phyloP scores from a whole-genome alignment of 257 asterid species.

The Plantago ovata region DNA sequence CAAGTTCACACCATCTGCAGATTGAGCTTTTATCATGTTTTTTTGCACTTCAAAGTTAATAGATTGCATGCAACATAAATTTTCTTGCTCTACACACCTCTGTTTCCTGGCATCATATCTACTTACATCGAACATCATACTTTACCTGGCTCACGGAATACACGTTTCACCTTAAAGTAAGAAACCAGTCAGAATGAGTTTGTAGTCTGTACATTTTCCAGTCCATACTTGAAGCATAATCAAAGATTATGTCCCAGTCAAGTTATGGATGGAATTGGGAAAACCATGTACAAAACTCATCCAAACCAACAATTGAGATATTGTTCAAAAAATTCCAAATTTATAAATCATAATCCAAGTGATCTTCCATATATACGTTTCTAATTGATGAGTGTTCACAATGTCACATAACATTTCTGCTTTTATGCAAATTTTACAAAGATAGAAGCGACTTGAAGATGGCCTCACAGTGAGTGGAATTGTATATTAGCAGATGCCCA shows the following conservation, averaged over 20 bases:
- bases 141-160: not conserved
- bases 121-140: not conserved
- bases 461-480: conserved; percentile 43
- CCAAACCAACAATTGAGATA: too few relatives aligned
- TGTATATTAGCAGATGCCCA: conserved; percentile 54
- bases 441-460: conserved; percentile 45
- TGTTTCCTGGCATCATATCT: not conserved
- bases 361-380: too few relatives aligned
- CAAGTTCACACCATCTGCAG: not conserved
- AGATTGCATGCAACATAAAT: too few relatives aligned
- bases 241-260: not conserved
- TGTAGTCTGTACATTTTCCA: not conserved
- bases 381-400: not conserved
- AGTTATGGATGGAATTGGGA: too few relatives aligned
- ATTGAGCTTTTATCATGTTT: not conserved
- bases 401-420: too few relatives aligned
- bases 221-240: not conserved
- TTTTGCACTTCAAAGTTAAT: not conserved
- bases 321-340: too few relatives aligned
- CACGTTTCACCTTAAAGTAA: not conserved
- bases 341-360: too few relatives aligned
- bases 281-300: too few relatives aligned
- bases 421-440: conserved; percentile 3
- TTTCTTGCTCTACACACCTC: too few relatives aligned
- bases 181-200: not conserved